Percentiles rank a stretch among this genome's conserved stretches.
These are phyloP conservation scores for Liriodendron chinense DNA, from an alignment of 164 flowering plant species.

Conservation along the genomic window DNA sequence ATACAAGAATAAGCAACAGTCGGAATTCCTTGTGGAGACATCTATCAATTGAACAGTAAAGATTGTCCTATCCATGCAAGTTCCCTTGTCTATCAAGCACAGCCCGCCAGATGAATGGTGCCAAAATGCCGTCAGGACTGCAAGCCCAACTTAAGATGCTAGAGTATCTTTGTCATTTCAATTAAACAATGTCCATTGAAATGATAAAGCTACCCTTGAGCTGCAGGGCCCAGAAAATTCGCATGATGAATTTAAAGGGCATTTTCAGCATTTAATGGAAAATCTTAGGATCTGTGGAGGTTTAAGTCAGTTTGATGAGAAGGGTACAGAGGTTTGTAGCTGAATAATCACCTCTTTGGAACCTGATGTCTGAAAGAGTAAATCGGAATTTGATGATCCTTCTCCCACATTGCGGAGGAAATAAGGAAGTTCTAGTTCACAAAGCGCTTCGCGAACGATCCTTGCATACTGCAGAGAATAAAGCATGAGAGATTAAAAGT, in stretches of 20 bases:
- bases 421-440: constrained; percentile 80
- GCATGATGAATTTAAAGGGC: background rate
- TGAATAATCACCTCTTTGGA: constrained; percentile 43
- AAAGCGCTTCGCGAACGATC: constrained; percentile 71
- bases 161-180: background rate
- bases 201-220: background rate
- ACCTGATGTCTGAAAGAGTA: constrained; percentile 45
- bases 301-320: background rate
- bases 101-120: background rate
- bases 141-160: too few relatives aligned
- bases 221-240: background rate
- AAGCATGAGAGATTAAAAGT: background rate
- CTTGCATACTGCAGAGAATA: constrained; percentile 50
- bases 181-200: background rate
- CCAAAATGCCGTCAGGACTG: too few relatives aligned
- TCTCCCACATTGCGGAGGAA: constrained; percentile 64
- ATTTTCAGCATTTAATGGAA: background rate
- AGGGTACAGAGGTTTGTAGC: background rate
- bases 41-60: background rate
- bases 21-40: background rate
- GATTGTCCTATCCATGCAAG: background rate
- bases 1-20: too few relatives aligned
- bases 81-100: background rate
- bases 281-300: background rate
- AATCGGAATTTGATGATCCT: constrained; percentile 45